Conservation (phyloP, 768 basidiomycete genomes). For the Suillus brevipes region DNA sequence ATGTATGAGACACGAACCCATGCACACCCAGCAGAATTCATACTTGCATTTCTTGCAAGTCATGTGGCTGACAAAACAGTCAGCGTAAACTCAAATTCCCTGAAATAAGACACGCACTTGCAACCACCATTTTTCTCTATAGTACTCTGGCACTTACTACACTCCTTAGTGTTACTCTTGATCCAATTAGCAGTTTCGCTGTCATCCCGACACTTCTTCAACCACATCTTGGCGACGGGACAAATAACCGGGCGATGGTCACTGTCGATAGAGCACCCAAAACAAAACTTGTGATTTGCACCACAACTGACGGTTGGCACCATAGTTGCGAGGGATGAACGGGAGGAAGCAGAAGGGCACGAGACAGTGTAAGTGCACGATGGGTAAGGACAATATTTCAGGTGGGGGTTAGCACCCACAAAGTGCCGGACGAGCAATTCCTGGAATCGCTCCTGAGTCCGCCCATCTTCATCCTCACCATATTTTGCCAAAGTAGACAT, state of each 20-base stretch:
- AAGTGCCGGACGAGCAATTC: conserved; percentile 89
- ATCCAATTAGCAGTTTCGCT: conserved; percentile 99
- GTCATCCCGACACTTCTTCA: conserved; percentile 96
- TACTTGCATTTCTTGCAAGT: conserved; percentile 99
- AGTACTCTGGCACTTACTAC: conserved; percentile 91
- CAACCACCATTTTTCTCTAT: conserved; percentile 99
- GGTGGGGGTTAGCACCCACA: conserved; percentile 76
- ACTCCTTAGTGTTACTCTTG: conserved; percentile 99
- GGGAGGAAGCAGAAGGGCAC: conserved; percentile 78
- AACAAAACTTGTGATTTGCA: conserved; percentile 85
- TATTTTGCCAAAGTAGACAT: conserved; percentile 45
- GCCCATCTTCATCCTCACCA: conserved; percentile 39
- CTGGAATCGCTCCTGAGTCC: conserved; percentile 70
- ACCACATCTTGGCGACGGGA: conserved; percentile 85
- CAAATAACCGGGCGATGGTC: conserved; percentile 95
- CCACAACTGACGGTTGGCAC: conserved; percentile 91
- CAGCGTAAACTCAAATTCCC: conserved; percentile 11
- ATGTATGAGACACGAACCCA: conserved; percentile 56
- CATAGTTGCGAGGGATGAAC: conserved; percentile 67
- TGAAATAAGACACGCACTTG: conserved; percentile 69
- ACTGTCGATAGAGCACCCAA: conserved; percentile 85
- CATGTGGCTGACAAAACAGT: conserved; percentile 76
- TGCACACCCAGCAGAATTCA: conserved; percentile 99
- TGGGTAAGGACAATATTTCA: conserved; percentile 96
- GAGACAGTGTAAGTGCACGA: conserved; percentile 93